Conservation (phyloP, 352 stramenopile species). For the Pythium angustatum region DNA sequence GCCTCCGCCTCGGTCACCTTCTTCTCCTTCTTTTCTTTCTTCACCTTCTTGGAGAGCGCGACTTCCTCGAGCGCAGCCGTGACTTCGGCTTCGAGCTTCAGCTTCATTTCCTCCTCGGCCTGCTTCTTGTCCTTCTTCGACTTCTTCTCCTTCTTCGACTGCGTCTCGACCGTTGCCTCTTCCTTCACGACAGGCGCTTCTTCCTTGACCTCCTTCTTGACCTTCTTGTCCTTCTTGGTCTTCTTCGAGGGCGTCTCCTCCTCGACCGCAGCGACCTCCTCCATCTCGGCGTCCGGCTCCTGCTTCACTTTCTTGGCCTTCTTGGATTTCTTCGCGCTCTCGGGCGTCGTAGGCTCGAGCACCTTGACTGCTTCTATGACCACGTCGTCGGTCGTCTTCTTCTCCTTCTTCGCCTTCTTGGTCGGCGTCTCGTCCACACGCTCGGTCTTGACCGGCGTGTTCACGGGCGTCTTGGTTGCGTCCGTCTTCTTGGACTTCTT, state of each 20-base stretch:
- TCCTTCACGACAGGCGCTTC: neutral
- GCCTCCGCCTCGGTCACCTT: conserved; percentile 3
- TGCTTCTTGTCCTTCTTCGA: conserved; percentile 27
- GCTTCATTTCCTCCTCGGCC: conserved; percentile 7
- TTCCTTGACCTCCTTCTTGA: conserved; percentile 41
- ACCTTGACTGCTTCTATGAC: conserved; percentile 14
- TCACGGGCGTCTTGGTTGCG: conserved; percentile 19
- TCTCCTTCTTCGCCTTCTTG: conserved; percentile 25
- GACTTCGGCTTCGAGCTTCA: conserved; percentile 12
- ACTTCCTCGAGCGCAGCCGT: conserved; percentile 15
- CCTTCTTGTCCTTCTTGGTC: conserved; percentile 40
- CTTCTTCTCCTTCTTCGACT: conserved; percentile 18
- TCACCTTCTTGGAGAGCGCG: conserved; percentile 14
- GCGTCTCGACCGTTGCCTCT: neutral
- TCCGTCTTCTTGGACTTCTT: conserved; percentile 22
- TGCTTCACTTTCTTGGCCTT: conserved; percentile 21
- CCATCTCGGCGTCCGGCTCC: conserved; percentile 4
- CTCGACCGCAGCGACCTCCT: neutral
- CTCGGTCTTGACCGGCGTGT: conserved; percentile 27
- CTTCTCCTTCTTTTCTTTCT: conserved; percentile 31
- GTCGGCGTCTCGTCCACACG: conserved; percentile 21
- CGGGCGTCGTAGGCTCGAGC: neutral
- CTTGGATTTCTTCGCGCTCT: conserved; percentile 19
- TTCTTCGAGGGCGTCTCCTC: conserved; percentile 19
- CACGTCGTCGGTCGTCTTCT: conserved; percentile 7